Evolutionary conservation across 192 early-diverging fungal genomes (phyloP), one percentile per base, ranked within the genome.

Genomic region (Umbelopsis sp.): DNA sequence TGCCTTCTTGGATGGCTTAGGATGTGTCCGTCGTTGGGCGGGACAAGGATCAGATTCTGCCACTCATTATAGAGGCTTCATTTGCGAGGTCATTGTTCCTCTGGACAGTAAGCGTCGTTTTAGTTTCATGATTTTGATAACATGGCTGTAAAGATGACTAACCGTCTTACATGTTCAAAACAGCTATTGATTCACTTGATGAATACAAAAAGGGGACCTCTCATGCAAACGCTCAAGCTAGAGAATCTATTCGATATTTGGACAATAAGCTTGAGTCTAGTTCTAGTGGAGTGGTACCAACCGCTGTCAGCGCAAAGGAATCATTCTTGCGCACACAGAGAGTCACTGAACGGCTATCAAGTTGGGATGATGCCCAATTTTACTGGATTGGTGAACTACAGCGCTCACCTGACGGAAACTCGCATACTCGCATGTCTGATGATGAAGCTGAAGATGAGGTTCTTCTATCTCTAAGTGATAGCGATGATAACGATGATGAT

Each of bases 191-290:
- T 71, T 70, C 75, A 10, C 79, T 88, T 44, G 87, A 88, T 74
- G 47, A 75, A 31, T 72, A 78, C 16, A 88, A 88, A 66, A 88
- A 88, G 69, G 87, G 87, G 17, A 71, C 70, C 6, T 77, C 77
- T 12, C 77, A 80, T 65, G 80, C 75, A 65, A 88, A 86, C 49
- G 66, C 75, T 1, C 79, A 81, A 43, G 78, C 85, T 2, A 67
- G 87, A 71, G 87, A 88, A 51, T 83, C 87, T 14, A 88, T 88
- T 68, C 78, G 87, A 10, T 88, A 80, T 71, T 45, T 88, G 29
- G 82, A 83, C 52, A 71, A 78, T 14, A 47, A 76, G 50, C 44
- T 81, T n/a, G 54, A 43, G 24, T 47, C 16, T 3, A 68, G 41
- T 26, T 74, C 12, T 7, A 32, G 54, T 26, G 45, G 29, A 36